These are phyloP conservation scores for Cryptosporidium parvum DNA, from an alignment of 169 alveolate species.

Conservation along the genomic window DNA sequence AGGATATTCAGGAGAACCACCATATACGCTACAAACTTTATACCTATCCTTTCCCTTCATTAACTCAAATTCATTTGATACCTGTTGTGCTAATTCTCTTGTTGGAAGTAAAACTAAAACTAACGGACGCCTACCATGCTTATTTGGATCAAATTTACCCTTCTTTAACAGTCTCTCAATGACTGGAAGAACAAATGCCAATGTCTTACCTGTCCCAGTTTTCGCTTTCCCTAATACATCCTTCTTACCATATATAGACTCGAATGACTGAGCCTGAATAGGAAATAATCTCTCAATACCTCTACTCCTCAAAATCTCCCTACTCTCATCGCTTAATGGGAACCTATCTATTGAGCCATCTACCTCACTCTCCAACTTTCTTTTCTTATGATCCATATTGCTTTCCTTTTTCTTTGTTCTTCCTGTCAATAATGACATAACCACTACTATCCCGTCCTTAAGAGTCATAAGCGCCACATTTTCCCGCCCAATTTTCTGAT, in stretches of 20 bases:
- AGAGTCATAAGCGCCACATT: background rate
- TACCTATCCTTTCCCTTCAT: conserved; percentile 82
- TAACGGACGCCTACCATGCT: conserved; percentile 78
- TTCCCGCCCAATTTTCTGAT: background rate
- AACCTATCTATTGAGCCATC: conserved; percentile 72
- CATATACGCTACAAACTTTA: conserved; percentile 85
- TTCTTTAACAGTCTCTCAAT: conserved; percentile 85
- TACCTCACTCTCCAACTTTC: conserved; percentile 59
- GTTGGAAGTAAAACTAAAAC: conserved; percentile 93
- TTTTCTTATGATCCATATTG: conserved; percentile 59
- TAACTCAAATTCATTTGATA: conserved; percentile 88
- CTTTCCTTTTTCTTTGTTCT: background rate
- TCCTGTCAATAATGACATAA: conserved; percentile 56
- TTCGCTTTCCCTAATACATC: conserved; percentile 89
- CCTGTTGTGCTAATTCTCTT: conserved; percentile 94
- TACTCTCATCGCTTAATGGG: conserved; percentile 77
- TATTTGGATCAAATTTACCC: conserved; percentile 78
- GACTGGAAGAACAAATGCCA: conserved; percentile 88
- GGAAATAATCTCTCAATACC: conserved; percentile 84
- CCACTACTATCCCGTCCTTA: conserved; percentile 8
- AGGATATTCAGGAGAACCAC: conserved; percentile 88
- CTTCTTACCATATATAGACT: conserved; percentile 84
- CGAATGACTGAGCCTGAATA: conserved; percentile 85
- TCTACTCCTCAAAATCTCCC: conserved; percentile 72
- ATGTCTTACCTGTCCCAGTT: conserved; percentile 91